Conservation (phyloP, 2,329 filamentous ascomycete genomes). For the Cercospora janseana region DNA sequence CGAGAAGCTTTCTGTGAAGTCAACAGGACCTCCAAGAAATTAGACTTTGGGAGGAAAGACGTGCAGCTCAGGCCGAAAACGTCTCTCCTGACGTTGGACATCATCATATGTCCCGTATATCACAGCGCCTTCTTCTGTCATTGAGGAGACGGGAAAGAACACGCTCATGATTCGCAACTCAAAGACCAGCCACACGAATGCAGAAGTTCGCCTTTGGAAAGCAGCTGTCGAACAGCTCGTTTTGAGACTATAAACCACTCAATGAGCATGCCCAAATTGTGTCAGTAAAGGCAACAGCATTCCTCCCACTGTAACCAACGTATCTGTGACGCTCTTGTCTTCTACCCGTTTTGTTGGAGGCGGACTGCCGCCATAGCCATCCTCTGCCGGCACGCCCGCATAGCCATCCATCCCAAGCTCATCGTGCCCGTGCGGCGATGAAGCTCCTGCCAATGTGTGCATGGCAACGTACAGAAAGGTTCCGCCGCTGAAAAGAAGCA, state of each 20-base stretch:
- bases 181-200: too few species aligned
- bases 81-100: too few species aligned
- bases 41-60: too few species aligned
- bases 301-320: constrained; percentile 67
- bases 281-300: constrained; percentile 78
- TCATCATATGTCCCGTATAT: too few species aligned
- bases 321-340: constrained; percentile 44
- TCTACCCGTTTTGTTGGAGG: constrained; percentile 3
- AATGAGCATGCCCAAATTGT: constrained; percentile 73
- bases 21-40: too few species aligned
- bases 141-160: too few species aligned
- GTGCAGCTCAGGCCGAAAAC: too few species aligned
- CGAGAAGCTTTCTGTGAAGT: too few species aligned
- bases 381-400: constrained; percentile 27
- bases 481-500: constrained; percentile 90
- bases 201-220: too few species aligned
- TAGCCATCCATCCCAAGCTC: constrained; percentile 30
- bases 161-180: too few species aligned
- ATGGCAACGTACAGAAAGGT: constrained; percentile 98
- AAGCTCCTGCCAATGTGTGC: constrained; percentile 91
- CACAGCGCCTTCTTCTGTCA: too few species aligned
- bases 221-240: too few species aligned
- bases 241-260: constrained; percentile 14
- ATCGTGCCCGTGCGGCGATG: constrained; percentile 48
- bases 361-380: constrained; percentile 23